These are phyloP conservation scores for Malassezia psittaci DNA, from an alignment of 1,284 basidiomycete genomes.

Conservation along the genomic window DNA sequence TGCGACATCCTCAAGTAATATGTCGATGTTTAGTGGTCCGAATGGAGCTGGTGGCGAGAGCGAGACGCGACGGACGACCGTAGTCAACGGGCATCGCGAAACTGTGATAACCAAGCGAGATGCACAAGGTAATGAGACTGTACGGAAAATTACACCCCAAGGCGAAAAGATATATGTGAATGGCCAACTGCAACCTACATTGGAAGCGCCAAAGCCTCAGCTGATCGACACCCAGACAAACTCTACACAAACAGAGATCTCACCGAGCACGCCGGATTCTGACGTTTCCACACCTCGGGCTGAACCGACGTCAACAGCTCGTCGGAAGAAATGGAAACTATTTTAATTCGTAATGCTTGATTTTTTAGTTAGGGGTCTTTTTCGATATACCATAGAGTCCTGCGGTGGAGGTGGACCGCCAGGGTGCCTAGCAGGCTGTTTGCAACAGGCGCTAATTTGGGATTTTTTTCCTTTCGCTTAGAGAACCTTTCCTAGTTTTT, in stretches of 20 bases:
- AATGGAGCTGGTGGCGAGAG: slow-evolving; percentile 8
- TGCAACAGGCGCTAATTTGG: neutral
- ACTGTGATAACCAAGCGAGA: slow-evolving; percentile 34
- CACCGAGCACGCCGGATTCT: no score
- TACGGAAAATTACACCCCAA: slow-evolving; percentile 28
- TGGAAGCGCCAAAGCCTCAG: slow-evolving; percentile 5
- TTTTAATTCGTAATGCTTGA: slow-evolving; percentile 1
- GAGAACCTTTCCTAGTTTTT: neutral
- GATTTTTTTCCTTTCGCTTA: neutral
- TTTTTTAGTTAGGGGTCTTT: neutral
- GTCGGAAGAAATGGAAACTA: slow-evolving; percentile 17
- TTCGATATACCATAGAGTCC: neutral
- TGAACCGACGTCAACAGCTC: neutral
- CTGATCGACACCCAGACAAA: no score
- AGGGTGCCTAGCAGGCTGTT: neutral
- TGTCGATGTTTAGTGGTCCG: slow-evolving; percentile 3
- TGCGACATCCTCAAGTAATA: neutral
- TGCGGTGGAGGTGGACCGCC: neutral
- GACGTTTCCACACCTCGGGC: no score
- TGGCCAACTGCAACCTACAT: slow-evolving; percentile 23
- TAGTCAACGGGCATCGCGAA: slow-evolving; percentile 32
- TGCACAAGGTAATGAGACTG: slow-evolving; percentile 29
- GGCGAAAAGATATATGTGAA: slow-evolving; percentile 34
- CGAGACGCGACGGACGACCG: slow-evolving; percentile 27
- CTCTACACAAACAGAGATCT: no score